Conservation (phyloP, 345 rosid genomes). For the Syzygium aqueum region DNA sequence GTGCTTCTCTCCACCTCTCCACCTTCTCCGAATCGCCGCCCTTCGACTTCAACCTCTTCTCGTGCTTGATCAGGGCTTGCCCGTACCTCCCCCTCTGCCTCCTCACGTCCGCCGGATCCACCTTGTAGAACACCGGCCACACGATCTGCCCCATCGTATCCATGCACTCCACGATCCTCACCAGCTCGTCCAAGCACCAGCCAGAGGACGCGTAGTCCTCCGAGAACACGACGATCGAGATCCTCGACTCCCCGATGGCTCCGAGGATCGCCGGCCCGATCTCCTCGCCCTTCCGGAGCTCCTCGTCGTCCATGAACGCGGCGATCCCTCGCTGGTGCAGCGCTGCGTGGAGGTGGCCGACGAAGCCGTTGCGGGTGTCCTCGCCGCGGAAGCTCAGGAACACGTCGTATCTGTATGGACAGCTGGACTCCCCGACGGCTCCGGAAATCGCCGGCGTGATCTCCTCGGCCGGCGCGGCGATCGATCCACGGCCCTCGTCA, state of each 20-base stretch:
- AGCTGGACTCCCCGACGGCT: not conserved
- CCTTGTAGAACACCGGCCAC: constrained; percentile 12
- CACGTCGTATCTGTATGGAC: constrained; percentile 3
- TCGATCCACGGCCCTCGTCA: too few relatives aligned
- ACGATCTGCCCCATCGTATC: not conserved
- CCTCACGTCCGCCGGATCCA: constrained; percentile 9
- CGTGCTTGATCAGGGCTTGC: not conserved
- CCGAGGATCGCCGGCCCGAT: not conserved
- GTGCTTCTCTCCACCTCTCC: constrained; percentile 11
- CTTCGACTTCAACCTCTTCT: not conserved
- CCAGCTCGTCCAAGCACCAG: constrained; percentile 17
- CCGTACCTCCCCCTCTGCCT: constrained; percentile 1
- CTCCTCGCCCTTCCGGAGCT: too few relatives aligned
- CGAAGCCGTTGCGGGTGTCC: too few relatives aligned
- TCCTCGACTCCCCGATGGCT: constrained; percentile 6
- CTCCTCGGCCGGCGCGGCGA: not conserved
- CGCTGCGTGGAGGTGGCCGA: too few relatives aligned
- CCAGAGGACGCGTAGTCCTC: constrained; percentile 8
- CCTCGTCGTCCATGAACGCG: too few relatives aligned
- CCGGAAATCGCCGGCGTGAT: not conserved
- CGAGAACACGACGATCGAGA: constrained; percentile 2
- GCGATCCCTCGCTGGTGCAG: too few relatives aligned
- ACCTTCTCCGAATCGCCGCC: not conserved
- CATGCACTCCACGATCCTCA: constrained; percentile 6
- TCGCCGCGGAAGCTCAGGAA: constrained; percentile 22